Evolutionary conservation across 78 protist species (phyloP).

Genomic region (Tieghemostelium lacteum): DNA sequence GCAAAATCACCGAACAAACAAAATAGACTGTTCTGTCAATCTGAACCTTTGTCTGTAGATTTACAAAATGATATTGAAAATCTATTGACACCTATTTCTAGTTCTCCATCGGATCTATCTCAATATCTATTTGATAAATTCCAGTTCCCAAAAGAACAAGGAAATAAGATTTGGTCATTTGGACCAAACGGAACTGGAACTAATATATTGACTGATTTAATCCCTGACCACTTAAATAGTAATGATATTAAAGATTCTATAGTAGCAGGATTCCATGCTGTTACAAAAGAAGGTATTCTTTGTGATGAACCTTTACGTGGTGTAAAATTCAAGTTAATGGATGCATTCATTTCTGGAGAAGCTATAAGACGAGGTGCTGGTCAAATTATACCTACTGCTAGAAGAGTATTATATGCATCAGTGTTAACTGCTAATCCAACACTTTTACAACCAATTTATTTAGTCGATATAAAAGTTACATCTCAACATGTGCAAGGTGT

Average conservation of each 20-base stretch:
- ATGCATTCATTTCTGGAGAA: constrained; percentile 80
- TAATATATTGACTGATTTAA: constrained; percentile 93
- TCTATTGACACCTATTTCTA: constrained; percentile 68
- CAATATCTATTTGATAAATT: constrained; percentile 88
- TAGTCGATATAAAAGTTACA: constrained; percentile 82
- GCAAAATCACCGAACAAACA: constrained; percentile 99
- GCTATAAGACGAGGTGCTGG: constrained; percentile 84
- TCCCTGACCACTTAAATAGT: constrained; percentile 87
- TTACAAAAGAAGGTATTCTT: constrained; percentile 56
- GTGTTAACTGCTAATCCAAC: constrained; percentile 59
- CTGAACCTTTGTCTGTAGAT: constrained; percentile 94
- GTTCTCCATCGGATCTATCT: constrained; percentile 90
- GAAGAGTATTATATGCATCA: constrained; percentile 69
- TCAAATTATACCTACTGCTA: constrained; percentile 85
- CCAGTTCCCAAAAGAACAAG: constrained; percentile 93
- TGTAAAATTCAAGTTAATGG: constrained; percentile 75
- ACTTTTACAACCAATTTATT: constrained; percentile 80
- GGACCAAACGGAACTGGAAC: constrained; percentile 98
- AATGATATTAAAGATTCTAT: constrained; percentile 72
- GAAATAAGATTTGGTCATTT: constrained; percentile 98
- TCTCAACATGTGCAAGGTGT: constrained; percentile 92
- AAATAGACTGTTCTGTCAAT: constrained; percentile 98
- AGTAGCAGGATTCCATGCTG: constrained; percentile 76
- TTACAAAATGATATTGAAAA: constrained; percentile 94
- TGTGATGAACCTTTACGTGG: constrained; percentile 85